phyloP scores from a whole-genome alignment of 768 basidiomycete species.

The Leccinum aurantiacum region DNA sequence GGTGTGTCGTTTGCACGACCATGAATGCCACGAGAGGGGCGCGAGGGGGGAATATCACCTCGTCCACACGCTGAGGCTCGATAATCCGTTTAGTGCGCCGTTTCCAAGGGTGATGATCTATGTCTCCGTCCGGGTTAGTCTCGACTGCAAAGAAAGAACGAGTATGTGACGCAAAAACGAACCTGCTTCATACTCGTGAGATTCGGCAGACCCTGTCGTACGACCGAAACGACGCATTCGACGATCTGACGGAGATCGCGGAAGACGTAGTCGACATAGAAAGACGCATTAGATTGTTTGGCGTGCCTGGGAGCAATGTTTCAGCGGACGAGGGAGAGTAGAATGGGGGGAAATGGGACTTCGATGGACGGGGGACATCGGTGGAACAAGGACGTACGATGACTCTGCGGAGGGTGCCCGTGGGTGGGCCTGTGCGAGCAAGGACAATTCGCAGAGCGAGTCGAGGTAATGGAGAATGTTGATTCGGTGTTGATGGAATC shows the following conservation, averaged over 20 bases:
- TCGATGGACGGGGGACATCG: background rate
- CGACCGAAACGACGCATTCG: constrained; percentile 83
- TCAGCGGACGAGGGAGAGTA: background rate
- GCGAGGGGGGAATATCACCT: constrained; percentile 42
- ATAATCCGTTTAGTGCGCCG: constrained; percentile 83
- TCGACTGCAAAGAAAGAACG: background rate
- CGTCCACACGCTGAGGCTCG: constrained; percentile 75
- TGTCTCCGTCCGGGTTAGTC: background rate
- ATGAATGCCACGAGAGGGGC: background rate
- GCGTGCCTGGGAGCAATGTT: constrained; percentile 24
- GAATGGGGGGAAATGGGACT: background rate
- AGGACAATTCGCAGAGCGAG: constrained; percentile 77
- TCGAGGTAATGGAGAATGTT: constrained; percentile 93
- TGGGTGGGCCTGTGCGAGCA: constrained; percentile 59
- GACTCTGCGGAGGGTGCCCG: constrained; percentile 17
- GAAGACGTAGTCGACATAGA: constrained; percentile 76
- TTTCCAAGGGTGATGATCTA: constrained; percentile 67
- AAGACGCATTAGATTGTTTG: constrained; percentile 41
- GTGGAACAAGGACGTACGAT: background rate
- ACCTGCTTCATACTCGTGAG: constrained; percentile 87
- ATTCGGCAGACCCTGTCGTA: constrained; percentile 85
- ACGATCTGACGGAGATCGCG: constrained; percentile 80
- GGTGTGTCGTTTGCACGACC: constrained; percentile 19
- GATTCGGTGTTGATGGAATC: constrained; percentile 89
- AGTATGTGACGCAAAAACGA: constrained; percentile 12